Conservation (phyloP, 2,329 filamentous ascomycete species). For the Akanthomyces uredinophilus region DNA sequence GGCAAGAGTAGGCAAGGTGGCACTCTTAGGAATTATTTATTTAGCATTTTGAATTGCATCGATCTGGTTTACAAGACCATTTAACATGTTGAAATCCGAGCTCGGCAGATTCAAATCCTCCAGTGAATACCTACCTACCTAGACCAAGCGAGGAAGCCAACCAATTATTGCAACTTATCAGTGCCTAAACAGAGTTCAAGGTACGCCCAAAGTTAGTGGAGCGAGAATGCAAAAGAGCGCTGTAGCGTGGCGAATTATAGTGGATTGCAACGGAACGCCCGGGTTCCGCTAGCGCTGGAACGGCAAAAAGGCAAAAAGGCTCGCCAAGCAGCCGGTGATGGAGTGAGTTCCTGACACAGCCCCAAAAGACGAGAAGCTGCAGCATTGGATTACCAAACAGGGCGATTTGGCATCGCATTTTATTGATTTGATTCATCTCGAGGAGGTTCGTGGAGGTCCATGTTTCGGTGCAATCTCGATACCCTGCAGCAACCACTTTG, state of each 20-base stretch:
- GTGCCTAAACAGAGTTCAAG: background rate
- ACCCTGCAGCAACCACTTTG: no score
- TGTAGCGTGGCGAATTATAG: background rate
- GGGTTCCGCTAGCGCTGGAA: background rate
- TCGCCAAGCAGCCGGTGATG: no score
- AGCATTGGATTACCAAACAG: background rate
- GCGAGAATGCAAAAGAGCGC: background rate
- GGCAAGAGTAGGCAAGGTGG: conserved; percentile 10
- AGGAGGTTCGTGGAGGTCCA: no score
- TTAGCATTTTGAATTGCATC: background rate
- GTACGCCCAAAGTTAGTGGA: background rate
- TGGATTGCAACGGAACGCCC: background rate
- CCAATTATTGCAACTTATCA: background rate
- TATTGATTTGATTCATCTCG: no score
- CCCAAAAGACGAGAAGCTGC: background rate
- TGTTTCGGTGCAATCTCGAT: no score
- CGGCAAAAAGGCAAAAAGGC: no score
- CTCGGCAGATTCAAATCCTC: background rate
- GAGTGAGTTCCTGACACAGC: no score
- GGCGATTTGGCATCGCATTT: no score
- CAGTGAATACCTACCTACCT: no score
- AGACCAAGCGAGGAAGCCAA: no score
- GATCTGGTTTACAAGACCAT: background rate
- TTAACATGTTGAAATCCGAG: background rate
- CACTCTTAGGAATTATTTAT: background rate